Evolutionary conservation across 2,329 filamentous ascomycete genomes (phyloP).

Genomic region (Ceratocystis harringtonii): DNA sequence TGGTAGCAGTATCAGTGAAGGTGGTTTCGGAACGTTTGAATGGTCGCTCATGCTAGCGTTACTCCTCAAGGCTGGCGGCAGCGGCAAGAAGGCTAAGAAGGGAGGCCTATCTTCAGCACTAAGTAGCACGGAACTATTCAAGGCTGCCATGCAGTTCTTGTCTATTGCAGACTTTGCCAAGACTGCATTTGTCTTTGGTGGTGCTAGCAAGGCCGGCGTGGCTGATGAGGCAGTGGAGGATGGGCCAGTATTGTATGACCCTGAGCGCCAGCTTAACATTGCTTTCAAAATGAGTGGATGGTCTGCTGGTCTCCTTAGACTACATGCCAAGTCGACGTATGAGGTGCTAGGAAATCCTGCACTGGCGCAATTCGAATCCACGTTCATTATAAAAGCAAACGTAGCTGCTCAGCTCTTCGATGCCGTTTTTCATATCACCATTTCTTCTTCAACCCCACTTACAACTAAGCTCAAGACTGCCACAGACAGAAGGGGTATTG

Average conservation of each 20-base stretch:
- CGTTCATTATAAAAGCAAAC: conserved; percentile 57
- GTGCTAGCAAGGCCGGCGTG: conserved; percentile 22
- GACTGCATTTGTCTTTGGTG: conserved; percentile 42
- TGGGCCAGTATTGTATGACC: conserved; percentile 65
- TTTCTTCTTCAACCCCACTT: conserved; percentile 23
- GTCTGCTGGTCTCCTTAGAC: conserved; percentile 60
- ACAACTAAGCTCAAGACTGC: conserved; percentile 11
- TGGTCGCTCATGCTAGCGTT: conserved; percentile 72
- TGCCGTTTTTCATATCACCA: conserved; percentile 27
- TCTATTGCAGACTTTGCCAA: conserved; percentile 56
- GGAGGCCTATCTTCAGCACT: conserved; percentile 60
- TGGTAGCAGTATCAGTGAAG: conserved; percentile 48
- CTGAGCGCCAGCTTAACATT: conserved; percentile 58
- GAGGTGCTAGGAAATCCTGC: conserved; percentile 58
- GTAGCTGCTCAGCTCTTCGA: conserved; percentile 42
- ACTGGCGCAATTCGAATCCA: conserved; percentile 66
- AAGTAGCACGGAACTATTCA: conserved; percentile 88
- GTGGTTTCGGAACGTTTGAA: conserved; percentile 88
- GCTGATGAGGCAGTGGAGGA: conserved; percentile 29
- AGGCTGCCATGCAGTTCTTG: conserved; percentile 79
- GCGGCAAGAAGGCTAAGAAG: conserved; percentile 36
- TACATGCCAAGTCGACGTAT: conserved; percentile 60
- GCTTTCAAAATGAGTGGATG: conserved; percentile 81
- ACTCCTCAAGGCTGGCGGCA: conserved; percentile 54
- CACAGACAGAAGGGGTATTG: conserved; percentile 26